Evolutionary conservation across 2,329 filamentous ascomycete species (phyloP), one percentile per base, ranked within the genome.

Genomic region (Drechmeria coniospora): DNA sequence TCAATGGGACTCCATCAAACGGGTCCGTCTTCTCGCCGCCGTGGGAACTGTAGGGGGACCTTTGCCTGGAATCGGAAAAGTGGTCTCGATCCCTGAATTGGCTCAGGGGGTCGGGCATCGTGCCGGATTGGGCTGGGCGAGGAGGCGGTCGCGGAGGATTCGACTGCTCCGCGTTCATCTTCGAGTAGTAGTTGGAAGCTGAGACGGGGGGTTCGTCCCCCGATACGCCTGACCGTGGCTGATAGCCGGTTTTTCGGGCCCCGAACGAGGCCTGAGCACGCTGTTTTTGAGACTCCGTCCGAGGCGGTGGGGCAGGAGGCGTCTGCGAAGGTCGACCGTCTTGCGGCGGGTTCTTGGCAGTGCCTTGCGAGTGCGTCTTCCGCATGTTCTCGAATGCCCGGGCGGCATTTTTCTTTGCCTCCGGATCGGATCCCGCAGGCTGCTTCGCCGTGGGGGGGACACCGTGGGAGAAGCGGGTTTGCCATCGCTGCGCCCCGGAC

Each of bases 1-100:
- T 49, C n/a, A 63, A 31, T 8, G 53, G 41, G 6, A 44, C 47
- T 2, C 56, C 60, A 24, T 69, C 66, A 32, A 68, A 71, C 0
- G 66, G 60, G 25, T 70, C 63, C 4, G 66, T 63, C 48, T 65
- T 74, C 44, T 75, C 71, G 19, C 70, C 68, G 9, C 65, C 58
- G 18, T 63, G 57, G 2, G 56, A 60, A 23, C 59, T 56, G 40
- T 74, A 75, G 0, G 69, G 68, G 5, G 64, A 67, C 37, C 65
- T 67, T 30, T 68, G 57, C n/a, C 68, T 58, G n/a, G 48, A 45
- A 33, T 72, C 64, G 23, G 51, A 31, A 23, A 52, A 53, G 1
- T 46, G 47, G 4, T 61, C 56, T 21, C 34, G 36, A 2, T 53
- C 45, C 39, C 56, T 54, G 32, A 68, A 66, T 27, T 59, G 51